phyloP scores from a whole-genome alignment of 2,329 filamentous ascomycete species.

The Purpureocillium lavendulum region DNA sequence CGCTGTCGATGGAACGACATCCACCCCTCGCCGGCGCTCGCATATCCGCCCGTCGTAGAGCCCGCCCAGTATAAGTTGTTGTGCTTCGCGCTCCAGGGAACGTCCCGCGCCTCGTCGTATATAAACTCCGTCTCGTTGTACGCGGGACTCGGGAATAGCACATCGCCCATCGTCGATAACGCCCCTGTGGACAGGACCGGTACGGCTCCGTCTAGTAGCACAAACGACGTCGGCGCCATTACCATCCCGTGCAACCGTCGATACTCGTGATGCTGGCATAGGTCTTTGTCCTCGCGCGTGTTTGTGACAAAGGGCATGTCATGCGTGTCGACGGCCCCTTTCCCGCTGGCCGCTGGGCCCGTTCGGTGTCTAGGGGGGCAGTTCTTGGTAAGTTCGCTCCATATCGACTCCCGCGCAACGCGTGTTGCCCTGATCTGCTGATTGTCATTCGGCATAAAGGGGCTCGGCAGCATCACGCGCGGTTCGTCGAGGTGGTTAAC shows the following conservation, averaged over 20 bases:
- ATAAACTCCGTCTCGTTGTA: slow-evolving; percentile 34
- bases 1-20: slow-evolving; percentile 37
- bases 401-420: slow-evolving; percentile 18
- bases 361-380: slow-evolving; percentile 12
- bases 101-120: slow-evolving; percentile 32
- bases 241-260: slow-evolving; percentile 34
- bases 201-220: slow-evolving; percentile 27
- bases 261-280: slow-evolving; percentile 38
- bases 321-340: slow-evolving; percentile 6
- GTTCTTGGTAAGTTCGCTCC: slow-evolving; percentile 19
- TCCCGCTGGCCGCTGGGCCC: too few relatives aligned
- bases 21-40: slow-evolving; percentile 24
- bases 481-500: slow-evolving; percentile 42
- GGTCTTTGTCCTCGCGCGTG: slow-evolving; percentile 16
- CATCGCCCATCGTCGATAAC: slow-evolving; percentile 39
- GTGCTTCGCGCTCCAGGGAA: slow-evolving; percentile 38
- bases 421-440: slow-evolving; percentile 13
- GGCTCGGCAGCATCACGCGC: slow-evolving; percentile 23
- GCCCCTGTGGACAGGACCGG: slow-evolving; percentile 38
- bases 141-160: slow-evolving; percentile 42
- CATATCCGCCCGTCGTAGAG: slow-evolving; percentile 41
- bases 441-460: too few relatives aligned
- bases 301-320: slow-evolving; percentile 28
- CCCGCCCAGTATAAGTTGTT: slow-evolving; percentile 50
- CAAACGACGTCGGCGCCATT: slow-evolving; percentile 32